A percentile compares a stretch with the other conserved stretches of the same genome.
Conservation (phyloP, 2,329 filamentous ascomycete species). For the Colletotrichum shisoi region DNA sequence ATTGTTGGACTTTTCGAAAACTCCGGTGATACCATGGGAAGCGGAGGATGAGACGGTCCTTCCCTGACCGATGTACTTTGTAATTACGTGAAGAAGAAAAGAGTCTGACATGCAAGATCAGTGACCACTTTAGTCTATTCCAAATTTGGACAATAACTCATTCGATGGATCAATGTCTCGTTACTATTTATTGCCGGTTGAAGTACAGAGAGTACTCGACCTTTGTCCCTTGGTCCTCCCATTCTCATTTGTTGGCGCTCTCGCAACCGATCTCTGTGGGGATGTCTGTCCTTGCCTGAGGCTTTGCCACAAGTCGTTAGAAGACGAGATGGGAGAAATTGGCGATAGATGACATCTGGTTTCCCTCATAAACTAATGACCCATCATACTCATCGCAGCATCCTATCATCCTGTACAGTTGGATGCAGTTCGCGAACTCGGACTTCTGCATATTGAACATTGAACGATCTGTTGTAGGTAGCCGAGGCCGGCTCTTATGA, state of each 20-base stretch:
- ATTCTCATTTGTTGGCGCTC: neutral
- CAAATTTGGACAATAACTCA: constrained; percentile 13
- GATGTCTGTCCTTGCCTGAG: too few relatives aligned
- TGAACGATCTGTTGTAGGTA: neutral
- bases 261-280: neutral
- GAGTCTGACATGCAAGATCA: constrained; percentile 4
- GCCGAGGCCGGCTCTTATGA: too few relatives aligned
- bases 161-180: constrained; percentile 1
- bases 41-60: constrained; percentile 20
- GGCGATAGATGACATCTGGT: neutral
- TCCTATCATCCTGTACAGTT: neutral
- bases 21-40: constrained; percentile 34
- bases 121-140: constrained; percentile 9
- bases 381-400: neutral
- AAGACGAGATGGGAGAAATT: neutral
- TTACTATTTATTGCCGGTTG: neutral
- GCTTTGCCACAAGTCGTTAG: neutral
- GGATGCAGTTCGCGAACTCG: neutral
- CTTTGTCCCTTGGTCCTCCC: neutral
- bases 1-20: constrained; percentile 15
- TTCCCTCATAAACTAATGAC: neutral
- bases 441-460: neutral
- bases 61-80: constrained; percentile 29
- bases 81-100: constrained; percentile 26
- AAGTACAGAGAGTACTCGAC: neutral